Evolutionary conservation across 805 yeast species (phyloP), one percentile per base, ranked within the genome.

Genomic region (Ogataea neopini): DNA sequence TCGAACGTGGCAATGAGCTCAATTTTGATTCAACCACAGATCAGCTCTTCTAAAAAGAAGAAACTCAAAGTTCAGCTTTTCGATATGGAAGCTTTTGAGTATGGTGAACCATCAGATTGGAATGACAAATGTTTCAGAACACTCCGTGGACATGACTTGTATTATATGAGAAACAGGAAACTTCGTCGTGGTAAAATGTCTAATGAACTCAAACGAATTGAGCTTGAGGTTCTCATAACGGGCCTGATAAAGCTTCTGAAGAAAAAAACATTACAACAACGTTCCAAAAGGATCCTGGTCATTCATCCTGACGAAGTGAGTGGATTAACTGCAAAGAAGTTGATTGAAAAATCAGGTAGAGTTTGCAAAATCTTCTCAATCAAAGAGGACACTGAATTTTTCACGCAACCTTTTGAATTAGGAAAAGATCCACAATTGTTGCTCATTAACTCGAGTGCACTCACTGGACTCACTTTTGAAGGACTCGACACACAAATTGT

Each of bases 231-330:
- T 15, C 38, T 64, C 2, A 49, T 60, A n/a, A 29, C 51, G 19
- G 69, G 65, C 2, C 39, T 64, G 36, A 44, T 51, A n/a, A 58
- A 60, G 46, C 41, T 61, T 4, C 9, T 54, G 19, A 58, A 58
- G 29, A 53, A 51, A 25, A 36, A 45, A 22, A 14, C 29, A 1
- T 23, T 45, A 1, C 29, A 14, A 1, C 42, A 57, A 13, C 38
- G 28, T 7, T 30, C 43, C 4, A 54, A 49, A 18, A 49, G 53
- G 20, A 40, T 56, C 8, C 26, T 65, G 7, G 18, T 65, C 29
- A 64, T 66, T 10, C 58, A 61, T 40, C 57, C 67, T 3, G 71
- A 66, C 49, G 61, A 58, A 37, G 26, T 54, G 1, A 58, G 54
- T 26, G 59, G 61, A 2, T 20, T 40, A 4, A 18, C 45, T 4